Conservation (phyloP, 768 basidiomycete species). For the Phylloporus sp. region DNA sequence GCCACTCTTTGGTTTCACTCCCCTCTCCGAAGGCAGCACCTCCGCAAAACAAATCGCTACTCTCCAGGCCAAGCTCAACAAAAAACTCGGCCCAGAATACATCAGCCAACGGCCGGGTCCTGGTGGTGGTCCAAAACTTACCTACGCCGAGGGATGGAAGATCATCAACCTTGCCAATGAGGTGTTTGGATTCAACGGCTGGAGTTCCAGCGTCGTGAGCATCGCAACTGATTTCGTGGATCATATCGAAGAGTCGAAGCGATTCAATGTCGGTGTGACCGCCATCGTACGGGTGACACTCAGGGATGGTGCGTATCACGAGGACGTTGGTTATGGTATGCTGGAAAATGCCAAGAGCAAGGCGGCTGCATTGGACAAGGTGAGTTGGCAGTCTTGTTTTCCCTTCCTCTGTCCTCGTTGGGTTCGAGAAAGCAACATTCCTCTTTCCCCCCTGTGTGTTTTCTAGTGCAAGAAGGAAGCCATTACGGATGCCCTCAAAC, state of each 20-base stretch:
- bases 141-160: slow-evolving; percentile 97
- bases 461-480: slow-evolving; percentile 96
- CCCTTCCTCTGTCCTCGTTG: neutral
- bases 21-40: slow-evolving; percentile 57
- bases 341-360: slow-evolving; percentile 84
- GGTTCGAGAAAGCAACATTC: neutral
- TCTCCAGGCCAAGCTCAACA: slow-evolving; percentile 78
- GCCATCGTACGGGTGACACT: slow-evolving; percentile 87
- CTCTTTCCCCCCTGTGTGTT: neutral
- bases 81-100: slow-evolving; percentile 92
- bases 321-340: slow-evolving; percentile 91
- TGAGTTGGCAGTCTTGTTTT: slow-evolving; percentile 33
- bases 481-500: slow-evolving; percentile 91
- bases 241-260: slow-evolving; percentile 57
- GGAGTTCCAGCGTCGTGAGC: slow-evolving; percentile 77
- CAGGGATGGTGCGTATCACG: slow-evolving; percentile 83
- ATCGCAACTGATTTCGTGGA: slow-evolving; percentile 80
- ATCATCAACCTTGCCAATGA: slow-evolving; percentile 98
- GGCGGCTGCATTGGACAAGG: slow-evolving; percentile 88
- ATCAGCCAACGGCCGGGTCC: slow-evolving; percentile 87
- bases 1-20: slow-evolving; percentile 1
- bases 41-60: slow-evolving; percentile 52
- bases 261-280: slow-evolving; percentile 72
- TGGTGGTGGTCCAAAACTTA: slow-evolving; percentile 81
- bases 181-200: slow-evolving; percentile 97